Evolutionary conservation across 2,329 filamentous ascomycete species (phyloP).

Genomic region (Diaporthe destruens): DNA sequence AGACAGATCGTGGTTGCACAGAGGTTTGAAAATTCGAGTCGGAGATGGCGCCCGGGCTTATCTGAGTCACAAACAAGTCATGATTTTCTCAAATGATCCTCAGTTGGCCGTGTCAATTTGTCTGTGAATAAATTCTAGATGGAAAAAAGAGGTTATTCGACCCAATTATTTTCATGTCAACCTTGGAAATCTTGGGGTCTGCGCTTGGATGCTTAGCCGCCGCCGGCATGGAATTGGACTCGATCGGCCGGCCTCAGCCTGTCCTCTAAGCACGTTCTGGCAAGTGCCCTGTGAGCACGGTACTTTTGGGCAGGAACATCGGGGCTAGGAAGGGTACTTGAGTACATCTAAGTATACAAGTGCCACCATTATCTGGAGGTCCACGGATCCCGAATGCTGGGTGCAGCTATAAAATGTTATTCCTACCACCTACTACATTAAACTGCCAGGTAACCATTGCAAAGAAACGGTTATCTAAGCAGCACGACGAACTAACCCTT

Average conservation of each 20-base stretch:
- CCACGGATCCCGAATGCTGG: constrained; percentile 16
- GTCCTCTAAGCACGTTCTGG: constrained; percentile 16
- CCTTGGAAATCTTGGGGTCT: background rate
- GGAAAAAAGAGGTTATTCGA: background rate
- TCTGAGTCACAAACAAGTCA: constrained; percentile 1
- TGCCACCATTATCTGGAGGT: background rate
- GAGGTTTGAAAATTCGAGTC: background rate
- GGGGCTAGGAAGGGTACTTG: background rate
- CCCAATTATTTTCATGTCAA: background rate
- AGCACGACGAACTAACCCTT: background rate
- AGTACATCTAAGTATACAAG: too few species aligned
- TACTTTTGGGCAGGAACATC: background rate
- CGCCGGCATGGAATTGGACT: background rate
- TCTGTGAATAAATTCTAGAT: background rate
- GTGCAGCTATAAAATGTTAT: background rate
- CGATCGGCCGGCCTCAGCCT: background rate
- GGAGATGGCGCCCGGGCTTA: background rate
- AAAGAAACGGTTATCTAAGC: background rate
- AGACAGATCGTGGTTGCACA: background rate
- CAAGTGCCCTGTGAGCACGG: constrained; percentile 14
- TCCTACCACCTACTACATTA: background rate
- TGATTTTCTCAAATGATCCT: background rate
- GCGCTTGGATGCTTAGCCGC: background rate
- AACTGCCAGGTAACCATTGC: background rate
- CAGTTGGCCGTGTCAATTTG: constrained; percentile 12